Percentiles rank a stretch among this genome's conserved stretches.
Conservation (phyloP, 78 protist species). For the Reticulomyxa filosa region DNA sequence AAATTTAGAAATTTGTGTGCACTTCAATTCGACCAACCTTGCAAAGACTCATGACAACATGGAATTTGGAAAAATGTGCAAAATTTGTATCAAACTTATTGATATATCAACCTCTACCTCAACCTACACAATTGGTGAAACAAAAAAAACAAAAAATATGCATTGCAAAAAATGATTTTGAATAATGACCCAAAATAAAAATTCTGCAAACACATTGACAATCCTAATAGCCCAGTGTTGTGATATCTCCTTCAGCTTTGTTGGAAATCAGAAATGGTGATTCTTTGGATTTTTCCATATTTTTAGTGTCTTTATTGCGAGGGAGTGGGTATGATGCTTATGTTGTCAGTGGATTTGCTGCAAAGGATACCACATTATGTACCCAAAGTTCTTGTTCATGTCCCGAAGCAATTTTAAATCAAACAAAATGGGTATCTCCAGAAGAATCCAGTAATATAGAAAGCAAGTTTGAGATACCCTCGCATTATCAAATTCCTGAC, state of each 20-base stretch:
- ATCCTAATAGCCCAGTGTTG: constrained; percentile 14
- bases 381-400: background rate
- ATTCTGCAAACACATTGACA: too few species aligned
- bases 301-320: constrained; percentile 33
- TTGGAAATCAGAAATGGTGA: constrained; percentile 21
- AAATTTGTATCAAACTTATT: constrained; percentile 26
- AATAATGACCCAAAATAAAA: too few species aligned
- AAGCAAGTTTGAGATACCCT: background rate
- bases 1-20: constrained; percentile 24
- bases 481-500: background rate
- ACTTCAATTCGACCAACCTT: constrained; percentile 25
- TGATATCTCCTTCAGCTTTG: constrained; percentile 20
- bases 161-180: too few species aligned
- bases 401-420: background rate
- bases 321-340: constrained; percentile 49
- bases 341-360: constrained; percentile 38
- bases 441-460: background rate
- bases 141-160: too few species aligned
- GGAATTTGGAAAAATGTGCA: constrained; percentile 13
- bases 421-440: background rate
- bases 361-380: background rate
- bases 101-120: constrained; percentile 27
- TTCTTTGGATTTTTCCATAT: constrained; percentile 18
- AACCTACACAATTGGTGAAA: too few species aligned
- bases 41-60: constrained; percentile 12